A percentile compares a stretch with the other conserved stretches of the same genome.
phyloP scores from a whole-genome alignment of 2,329 filamentous ascomycete species.

The Alternaria postmessia region DNA sequence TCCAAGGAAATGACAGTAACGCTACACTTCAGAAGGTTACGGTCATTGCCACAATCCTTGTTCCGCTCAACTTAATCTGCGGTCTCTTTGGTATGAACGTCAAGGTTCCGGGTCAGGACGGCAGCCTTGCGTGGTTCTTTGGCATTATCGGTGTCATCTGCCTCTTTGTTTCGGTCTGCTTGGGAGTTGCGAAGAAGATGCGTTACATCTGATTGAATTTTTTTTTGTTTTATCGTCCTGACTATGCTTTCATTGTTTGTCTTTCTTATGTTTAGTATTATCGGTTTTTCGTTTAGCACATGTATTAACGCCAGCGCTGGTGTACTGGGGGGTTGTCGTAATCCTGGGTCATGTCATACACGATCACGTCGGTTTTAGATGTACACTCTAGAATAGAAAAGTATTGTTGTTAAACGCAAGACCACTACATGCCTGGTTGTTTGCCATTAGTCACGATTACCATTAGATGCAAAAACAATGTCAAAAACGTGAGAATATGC shows the following conservation, averaged over 20 bases:
- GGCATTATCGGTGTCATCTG: constrained; percentile 66
- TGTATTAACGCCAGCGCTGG: constrained; percentile 14
- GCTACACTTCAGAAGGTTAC: constrained; percentile 94
- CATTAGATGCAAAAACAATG: background rate
- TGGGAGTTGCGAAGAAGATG: constrained; percentile 54
- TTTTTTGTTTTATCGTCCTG: background rate
- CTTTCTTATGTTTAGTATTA: background rate
- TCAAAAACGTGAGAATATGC: background rate
- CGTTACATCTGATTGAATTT: constrained; percentile 48
- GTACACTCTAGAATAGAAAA: constrained; percentile 16
- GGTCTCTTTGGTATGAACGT: constrained; percentile 92
- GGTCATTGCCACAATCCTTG: constrained; percentile 90
- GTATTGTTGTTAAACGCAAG: constrained; percentile 7
- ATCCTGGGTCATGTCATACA: constrained; percentile 11
- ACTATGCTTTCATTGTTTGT: constrained; percentile 1
- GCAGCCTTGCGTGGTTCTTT: constrained; percentile 65
- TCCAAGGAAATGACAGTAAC: constrained; percentile 87
- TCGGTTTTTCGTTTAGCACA: constrained; percentile 6
- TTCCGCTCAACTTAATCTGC: constrained; percentile 92
- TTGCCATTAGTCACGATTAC: too few species aligned
- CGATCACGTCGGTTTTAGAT: constrained; percentile 14
- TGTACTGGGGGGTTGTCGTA: constrained; percentile 10
- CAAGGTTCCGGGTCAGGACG: constrained; percentile 68
- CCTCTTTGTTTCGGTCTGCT: constrained; percentile 51
- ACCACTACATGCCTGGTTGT: background rate